Percentiles rank a stretch among this genome's conserved stretches.
Conservation (phyloP, 768 basidiomycete genomes). For the Arthromyces matolae region DNA sequence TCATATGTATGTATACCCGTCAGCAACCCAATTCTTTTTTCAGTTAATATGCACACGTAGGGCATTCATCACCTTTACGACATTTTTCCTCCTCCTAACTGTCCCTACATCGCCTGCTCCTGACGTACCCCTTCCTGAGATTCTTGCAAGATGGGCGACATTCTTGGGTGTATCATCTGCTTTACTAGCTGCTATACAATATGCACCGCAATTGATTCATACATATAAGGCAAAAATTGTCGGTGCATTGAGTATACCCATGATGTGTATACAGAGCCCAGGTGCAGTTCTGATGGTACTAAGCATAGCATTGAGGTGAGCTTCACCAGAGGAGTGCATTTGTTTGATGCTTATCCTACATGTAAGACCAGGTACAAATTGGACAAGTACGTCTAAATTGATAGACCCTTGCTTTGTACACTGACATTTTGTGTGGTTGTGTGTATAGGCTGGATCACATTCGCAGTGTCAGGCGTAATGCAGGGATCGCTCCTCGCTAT, state of each 20-base stretch:
- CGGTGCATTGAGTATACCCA: conserved; percentile 89
- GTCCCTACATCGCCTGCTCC: conserved; percentile 35
- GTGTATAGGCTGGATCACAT: conserved; percentile 70
- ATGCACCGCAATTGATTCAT: conserved; percentile 79
- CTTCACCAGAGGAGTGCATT: too few relatives aligned
- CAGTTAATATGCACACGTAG: conserved; percentile 29
- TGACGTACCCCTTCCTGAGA: conserved; percentile 32
- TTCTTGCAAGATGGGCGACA: conserved; percentile 63
- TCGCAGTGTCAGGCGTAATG: conserved; percentile 77
- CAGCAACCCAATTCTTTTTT: conserved; percentile 1
- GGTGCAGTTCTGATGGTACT: conserved; percentile 85
- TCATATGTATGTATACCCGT: conserved; percentile 62
- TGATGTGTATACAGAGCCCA: conserved; percentile 94
- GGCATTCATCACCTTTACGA: conserved; percentile 52
- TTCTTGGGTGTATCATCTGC: conserved; percentile 85
- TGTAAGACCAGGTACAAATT: conserved; percentile 71
- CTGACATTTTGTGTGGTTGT: background rate
- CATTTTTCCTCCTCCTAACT: conserved; percentile 56
- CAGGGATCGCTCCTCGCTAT: conserved; percentile 79
- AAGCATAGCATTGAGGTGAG: conserved; percentile 69
- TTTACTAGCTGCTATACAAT: conserved; percentile 77
- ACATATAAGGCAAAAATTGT: conserved; percentile 81
- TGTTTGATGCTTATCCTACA: too few relatives aligned
- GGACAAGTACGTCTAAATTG: conserved; percentile 58
- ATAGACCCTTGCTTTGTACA: background rate